Conservation (phyloP, 805 yeast species). For the Candida sithepensis region DNA sequence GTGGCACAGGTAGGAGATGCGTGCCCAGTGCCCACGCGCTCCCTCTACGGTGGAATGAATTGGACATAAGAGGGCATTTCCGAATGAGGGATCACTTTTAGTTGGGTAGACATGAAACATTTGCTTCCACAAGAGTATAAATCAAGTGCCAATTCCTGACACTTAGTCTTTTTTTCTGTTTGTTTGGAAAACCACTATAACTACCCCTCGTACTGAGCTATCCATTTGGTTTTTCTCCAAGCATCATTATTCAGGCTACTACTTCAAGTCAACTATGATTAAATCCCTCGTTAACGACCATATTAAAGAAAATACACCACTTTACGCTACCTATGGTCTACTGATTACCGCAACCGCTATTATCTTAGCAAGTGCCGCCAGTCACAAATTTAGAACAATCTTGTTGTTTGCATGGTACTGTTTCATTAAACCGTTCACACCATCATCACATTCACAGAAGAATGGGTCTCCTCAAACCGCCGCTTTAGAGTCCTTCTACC, state of each 20-base stretch:
- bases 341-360: slow-evolving; percentile 1
- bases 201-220: background rate
- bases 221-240: background rate
- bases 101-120: background rate
- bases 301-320: background rate
- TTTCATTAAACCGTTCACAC: slow-evolving; percentile 55
- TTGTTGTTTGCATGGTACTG: slow-evolving; percentile 44
- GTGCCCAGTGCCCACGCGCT: background rate
- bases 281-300: background rate
- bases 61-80: background rate
- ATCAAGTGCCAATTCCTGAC: background rate
- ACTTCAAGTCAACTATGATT: background rate
- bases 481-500: slow-evolving; percentile 66
- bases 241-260: background rate
- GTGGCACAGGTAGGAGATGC: background rate
- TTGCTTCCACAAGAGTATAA: background rate
- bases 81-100: background rate
- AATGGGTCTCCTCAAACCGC: slow-evolving; percentile 48
- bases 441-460: slow-evolving; percentile 27
- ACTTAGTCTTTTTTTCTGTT: no score
- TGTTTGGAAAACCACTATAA: background rate
- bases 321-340: slow-evolving; percentile 3
- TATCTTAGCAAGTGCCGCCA: slow-evolving; percentile 3
- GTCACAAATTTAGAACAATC: slow-evolving; percentile 17
- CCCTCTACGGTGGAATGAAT: background rate